Evolutionary conservation across 179 eudicot genomes (phyloP).

Genomic region (Gypsophila paniculata): DNA sequence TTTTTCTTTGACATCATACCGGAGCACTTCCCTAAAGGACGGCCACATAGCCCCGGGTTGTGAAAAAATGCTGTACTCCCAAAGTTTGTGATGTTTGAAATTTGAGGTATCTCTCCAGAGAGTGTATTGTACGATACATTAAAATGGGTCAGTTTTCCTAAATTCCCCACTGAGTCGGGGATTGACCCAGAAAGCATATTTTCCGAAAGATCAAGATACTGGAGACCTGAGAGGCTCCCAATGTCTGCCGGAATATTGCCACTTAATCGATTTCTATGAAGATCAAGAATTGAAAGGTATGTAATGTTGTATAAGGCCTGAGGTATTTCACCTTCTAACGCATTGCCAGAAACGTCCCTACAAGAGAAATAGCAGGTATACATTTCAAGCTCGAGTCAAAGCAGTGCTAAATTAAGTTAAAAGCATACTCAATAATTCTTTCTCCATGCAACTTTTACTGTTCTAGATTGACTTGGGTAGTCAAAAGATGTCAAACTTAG

Average conservation of each 20-base stretch:
- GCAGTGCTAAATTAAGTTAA: conserved; percentile 14
- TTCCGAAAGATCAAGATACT: conserved; percentile 62
- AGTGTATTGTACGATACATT: conserved; percentile 74
- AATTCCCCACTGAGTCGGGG: conserved; percentile 50
- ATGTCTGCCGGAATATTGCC: conserved; percentile 64
- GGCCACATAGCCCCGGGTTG: conserved; percentile 72
- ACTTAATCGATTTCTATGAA: conserved; percentile 58
- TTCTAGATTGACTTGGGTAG: neutral
- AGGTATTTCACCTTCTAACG: conserved; percentile 72
- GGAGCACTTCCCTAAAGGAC: conserved; percentile 53
- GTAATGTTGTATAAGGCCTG: conserved; percentile 65
- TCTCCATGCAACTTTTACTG: neutral
- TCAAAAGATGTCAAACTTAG: too few species aligned
- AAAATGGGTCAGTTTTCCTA: conserved; percentile 53
- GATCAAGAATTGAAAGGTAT: conserved; percentile 64
- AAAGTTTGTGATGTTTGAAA: conserved; percentile 47
- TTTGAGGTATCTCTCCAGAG: conserved; percentile 63
- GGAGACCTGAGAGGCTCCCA: conserved; percentile 56
- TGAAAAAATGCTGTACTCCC: conserved; percentile 64
- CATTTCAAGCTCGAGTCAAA: conserved; percentile 22
- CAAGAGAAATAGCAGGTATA: conserved; percentile 36
- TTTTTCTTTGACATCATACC: conserved; percentile 42
- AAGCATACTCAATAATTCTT: neutral
- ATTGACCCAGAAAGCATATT: conserved; percentile 67
- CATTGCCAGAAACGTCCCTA: conserved; percentile 89